Percentiles rank a stretch among this genome's conserved stretches.
Evolutionary conservation across 805 yeast species (phyloP).

Genomic region (Clavispora carvajalis): DNA sequence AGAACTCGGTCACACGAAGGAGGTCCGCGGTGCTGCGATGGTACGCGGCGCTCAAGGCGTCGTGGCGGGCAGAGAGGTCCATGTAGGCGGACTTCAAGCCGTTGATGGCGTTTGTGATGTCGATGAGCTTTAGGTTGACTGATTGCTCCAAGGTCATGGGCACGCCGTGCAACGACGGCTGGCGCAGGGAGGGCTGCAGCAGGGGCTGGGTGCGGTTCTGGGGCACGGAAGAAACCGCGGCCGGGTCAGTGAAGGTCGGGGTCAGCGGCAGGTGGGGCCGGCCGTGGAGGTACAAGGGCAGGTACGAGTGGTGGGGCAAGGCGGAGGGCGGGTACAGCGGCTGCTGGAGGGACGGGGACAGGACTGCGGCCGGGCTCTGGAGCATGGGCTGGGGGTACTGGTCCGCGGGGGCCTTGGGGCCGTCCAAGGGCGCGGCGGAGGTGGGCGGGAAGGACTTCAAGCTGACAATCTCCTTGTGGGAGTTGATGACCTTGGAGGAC

Average conservation of each 20-base stretch:
- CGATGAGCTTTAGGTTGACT: conserved; percentile 24
- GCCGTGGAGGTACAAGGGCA: background rate
- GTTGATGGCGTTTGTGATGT: conserved; percentile 33
- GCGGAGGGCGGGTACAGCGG: background rate
- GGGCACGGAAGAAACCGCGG: background rate
- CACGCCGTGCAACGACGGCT: background rate
- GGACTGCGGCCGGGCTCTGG: background rate
- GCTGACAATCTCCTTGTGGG: conserved; percentile 36
- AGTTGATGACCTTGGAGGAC: conserved; percentile 40
- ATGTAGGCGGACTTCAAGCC: conserved; percentile 39
- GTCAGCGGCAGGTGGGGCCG: conserved; percentile 1
- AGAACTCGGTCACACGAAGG: conserved; percentile 45
- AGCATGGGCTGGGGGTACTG: background rate
- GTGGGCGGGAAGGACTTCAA: conserved; percentile 29
- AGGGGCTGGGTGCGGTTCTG: background rate
- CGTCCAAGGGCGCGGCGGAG: conserved; percentile 9
- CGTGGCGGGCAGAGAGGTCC: conserved; percentile 41
- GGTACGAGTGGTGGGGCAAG: background rate
- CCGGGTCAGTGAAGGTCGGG: background rate
- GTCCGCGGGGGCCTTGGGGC: conserved; percentile 2
- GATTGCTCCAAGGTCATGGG: conserved; percentile 8
- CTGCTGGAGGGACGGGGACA: background rate
- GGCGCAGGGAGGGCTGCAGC: background rate
- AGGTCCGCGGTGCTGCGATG: conserved; percentile 48
- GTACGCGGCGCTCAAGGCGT: conserved; percentile 43